These are phyloP conservation scores for Nannizziopsis barbatae DNA, from an alignment of 2,329 filamentous ascomycete species.

Conservation along the genomic window DNA sequence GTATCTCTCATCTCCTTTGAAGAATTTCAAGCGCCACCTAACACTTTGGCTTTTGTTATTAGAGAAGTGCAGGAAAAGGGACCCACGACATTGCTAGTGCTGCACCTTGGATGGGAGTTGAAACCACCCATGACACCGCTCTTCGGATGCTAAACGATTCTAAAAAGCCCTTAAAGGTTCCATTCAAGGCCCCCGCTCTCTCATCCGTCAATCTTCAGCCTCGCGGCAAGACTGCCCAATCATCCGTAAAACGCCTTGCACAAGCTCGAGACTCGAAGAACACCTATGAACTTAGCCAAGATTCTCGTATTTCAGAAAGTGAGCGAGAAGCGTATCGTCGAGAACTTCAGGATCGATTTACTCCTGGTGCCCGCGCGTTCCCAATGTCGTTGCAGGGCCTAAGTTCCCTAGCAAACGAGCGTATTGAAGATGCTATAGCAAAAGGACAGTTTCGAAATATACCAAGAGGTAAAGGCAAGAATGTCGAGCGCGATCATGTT, in stretches of 20 bases:
- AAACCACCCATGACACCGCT: constrained; percentile 61
- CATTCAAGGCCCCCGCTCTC: constrained; percentile 32
- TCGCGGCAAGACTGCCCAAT: constrained; percentile 32
- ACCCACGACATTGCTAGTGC: constrained; percentile 57
- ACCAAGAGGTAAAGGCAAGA: constrained; percentile 62
- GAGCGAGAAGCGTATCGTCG: constrained; percentile 61
- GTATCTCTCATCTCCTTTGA: constrained; percentile 21
- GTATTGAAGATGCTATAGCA: constrained; percentile 88
- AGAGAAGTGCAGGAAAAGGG: constrained; percentile 52
- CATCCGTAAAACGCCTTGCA: constrained; percentile 42
- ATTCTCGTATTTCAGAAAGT: constrained; percentile 50
- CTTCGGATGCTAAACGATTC: constrained; percentile 65
- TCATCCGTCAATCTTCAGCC: constrained; percentile 38
- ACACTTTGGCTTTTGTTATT: background rate
- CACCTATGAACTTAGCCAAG: constrained; percentile 44
- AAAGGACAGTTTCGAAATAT: constrained; percentile 83
- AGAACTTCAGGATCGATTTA: constrained; percentile 71
- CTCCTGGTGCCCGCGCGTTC: constrained; percentile 58
- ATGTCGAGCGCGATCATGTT: constrained; percentile 60
- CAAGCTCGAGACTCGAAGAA: constrained; percentile 49
- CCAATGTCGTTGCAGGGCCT: constrained; percentile 69
- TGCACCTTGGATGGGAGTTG: constrained; percentile 66
- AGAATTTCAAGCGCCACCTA: background rate
- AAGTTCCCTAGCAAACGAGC: constrained; percentile 72
- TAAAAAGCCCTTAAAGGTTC: constrained; percentile 44